These are phyloP conservation scores for Geotrichum reessii DNA, from an alignment of 1,139 yeast genomes.

Conservation along the genomic window DNA sequence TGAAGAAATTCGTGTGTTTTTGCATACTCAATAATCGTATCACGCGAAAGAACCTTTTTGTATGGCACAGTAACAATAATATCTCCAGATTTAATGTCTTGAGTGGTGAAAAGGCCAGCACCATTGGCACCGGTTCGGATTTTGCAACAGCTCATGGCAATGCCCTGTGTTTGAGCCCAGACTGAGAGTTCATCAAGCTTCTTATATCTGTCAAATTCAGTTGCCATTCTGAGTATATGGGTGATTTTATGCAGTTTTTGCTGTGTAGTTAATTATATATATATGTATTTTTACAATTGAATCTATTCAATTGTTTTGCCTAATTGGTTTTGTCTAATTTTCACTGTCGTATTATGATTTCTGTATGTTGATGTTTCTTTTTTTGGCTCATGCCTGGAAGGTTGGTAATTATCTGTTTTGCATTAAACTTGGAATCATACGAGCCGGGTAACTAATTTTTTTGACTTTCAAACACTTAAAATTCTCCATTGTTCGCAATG, in stretches of 20 bases:
- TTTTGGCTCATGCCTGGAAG: not conserved
- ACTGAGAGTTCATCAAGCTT: conserved; percentile 2
- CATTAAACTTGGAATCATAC: not conserved
- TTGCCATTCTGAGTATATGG: not conserved
- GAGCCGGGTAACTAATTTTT: not conserved
- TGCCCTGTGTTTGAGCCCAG: conserved; percentile 12
- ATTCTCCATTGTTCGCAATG: not conserved
- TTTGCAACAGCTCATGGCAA: conserved; percentile 5
- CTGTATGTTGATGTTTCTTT: not conserved
- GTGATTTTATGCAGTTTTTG: not conserved
- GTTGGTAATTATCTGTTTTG: not conserved
- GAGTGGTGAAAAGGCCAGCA: conserved; percentile 14
- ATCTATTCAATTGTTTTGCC: not conserved
- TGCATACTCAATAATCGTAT: conserved; percentile 3
- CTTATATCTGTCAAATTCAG: not conserved
- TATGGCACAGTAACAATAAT: conserved; percentile 15
- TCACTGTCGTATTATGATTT: no score
- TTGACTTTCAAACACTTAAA: not conserved
- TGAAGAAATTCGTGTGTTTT: conserved; percentile 1
- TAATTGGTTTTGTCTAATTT: not conserved
- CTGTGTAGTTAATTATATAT: not conserved
- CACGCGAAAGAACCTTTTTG: conserved; percentile 8
- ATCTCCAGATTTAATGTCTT: conserved; percentile 1
- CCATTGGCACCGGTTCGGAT: conserved; percentile 7
- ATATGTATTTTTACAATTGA: not conserved